phyloP scores from a whole-genome alignment of 2,329 filamentous ascomycete genomes.

The Arthrobotrys musiformis region DNA sequence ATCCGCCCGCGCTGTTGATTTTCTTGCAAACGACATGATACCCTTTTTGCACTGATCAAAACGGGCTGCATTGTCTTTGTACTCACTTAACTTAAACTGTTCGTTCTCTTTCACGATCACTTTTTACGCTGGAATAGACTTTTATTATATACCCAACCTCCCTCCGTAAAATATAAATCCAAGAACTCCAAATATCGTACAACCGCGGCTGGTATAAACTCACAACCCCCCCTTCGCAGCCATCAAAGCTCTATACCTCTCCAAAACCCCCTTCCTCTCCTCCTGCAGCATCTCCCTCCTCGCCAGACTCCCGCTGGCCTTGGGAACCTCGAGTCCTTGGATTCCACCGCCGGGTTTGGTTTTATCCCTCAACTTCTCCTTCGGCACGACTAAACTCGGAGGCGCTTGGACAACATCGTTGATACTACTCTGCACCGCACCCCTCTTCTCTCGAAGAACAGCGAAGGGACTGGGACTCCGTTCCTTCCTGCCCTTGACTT shows the following conservation, averaged over 20 bases:
- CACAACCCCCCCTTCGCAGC: conserved; percentile 63
- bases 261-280: conserved; percentile 76
- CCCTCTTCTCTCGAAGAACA: conserved; percentile 74
- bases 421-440: conserved; percentile 65
- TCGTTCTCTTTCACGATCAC: background rate
- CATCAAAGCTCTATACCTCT: conserved; percentile 78
- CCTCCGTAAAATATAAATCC: background rate
- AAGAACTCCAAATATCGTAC: conserved; percentile 1
- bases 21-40: conserved; percentile 34
- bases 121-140: background rate
- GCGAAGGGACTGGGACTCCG: conserved; percentile 77
- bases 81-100: background rate
- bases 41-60: conserved; percentile 34
- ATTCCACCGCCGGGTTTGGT: conserved; percentile 65
- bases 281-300: conserved; percentile 78
- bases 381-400: conserved; percentile 75
- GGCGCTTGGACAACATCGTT: conserved; percentile 77
- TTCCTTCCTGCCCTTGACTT: conserved; percentile 67
- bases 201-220: too few species aligned
- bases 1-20: background rate
- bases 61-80: conserved; percentile 38
- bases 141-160: background rate
- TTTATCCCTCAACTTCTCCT: conserved; percentile 72
- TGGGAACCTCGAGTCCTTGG: conserved; percentile 75
- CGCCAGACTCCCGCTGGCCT: conserved; percentile 75